Evolutionary conservation across 208 protist genomes (phyloP).

Genomic region (Trypanosoma cruzi): DNA sequence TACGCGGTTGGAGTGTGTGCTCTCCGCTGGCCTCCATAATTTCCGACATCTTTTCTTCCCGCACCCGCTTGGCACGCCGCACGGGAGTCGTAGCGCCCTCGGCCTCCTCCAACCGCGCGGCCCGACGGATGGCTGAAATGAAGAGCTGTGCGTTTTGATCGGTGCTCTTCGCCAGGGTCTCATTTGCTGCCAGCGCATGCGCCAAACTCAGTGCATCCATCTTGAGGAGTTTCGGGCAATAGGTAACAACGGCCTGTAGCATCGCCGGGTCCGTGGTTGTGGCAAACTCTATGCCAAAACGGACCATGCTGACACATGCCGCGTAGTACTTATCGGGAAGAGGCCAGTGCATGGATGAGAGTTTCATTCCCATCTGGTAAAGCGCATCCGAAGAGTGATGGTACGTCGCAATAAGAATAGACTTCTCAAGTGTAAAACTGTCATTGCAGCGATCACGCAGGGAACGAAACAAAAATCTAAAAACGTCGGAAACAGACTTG

Average conservation of each 20-base stretch:
- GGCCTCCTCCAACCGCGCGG: slow-evolving; percentile 66
- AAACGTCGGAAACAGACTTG: slow-evolving; percentile 73
- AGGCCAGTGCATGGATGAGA: slow-evolving; percentile 84
- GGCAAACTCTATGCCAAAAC: slow-evolving; percentile 75
- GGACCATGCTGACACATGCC: slow-evolving; percentile 59
- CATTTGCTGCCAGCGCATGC: slow-evolving; percentile 33
- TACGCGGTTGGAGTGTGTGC: not conserved
- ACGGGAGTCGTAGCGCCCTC: slow-evolving; percentile 7
- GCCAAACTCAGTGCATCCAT: slow-evolving; percentile 63
- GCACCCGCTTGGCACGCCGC: not conserved
- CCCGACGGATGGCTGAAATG: slow-evolving; percentile 59
- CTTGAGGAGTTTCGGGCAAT: slow-evolving; percentile 66
- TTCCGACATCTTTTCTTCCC: not conserved
- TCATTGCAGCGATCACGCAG: slow-evolving; percentile 69
- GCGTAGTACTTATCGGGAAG: slow-evolving; percentile 73
- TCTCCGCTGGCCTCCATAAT: slow-evolving; percentile 7
- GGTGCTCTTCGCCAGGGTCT: slow-evolving; percentile 47
- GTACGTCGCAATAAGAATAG: slow-evolving; percentile 69
- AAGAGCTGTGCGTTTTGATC: slow-evolving; percentile 65
- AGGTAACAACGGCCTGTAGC: slow-evolving; percentile 66
- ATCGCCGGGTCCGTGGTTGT: slow-evolving; percentile 66
- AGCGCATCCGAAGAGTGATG: slow-evolving; percentile 67
- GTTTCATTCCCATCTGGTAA: slow-evolving; percentile 67
- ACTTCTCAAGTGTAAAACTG: slow-evolving; percentile 67
- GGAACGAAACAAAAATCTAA: slow-evolving; percentile 79